A percentile compares a stretch with the other conserved stretches of the same genome.
These are phyloP conservation scores for Fusarium torreyae DNA, from an alignment of 2,329 filamentous ascomycete species.

Conservation along the genomic window DNA sequence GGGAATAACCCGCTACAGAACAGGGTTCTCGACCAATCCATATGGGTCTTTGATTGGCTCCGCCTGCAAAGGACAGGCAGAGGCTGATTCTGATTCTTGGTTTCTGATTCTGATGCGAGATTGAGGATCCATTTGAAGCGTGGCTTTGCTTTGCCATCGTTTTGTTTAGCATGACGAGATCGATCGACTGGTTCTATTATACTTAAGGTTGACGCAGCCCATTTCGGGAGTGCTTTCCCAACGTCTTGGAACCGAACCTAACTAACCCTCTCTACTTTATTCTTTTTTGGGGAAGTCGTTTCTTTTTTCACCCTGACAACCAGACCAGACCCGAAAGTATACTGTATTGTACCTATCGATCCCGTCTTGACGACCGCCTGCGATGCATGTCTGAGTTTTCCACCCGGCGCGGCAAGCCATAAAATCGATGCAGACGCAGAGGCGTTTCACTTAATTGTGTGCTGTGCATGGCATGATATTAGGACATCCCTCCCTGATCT, in stretches of 20 bases:
- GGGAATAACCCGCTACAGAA: conserved; percentile 17
- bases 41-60: conserved; percentile 34
- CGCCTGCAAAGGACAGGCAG: conserved; percentile 5
- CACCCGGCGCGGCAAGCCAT: conserved; percentile 13
- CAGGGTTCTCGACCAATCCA: conserved; percentile 19
- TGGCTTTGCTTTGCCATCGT: conserved; percentile 13
- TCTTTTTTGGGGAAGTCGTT: not conserved
- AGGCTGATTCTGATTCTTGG: conserved; percentile 27
- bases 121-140: conserved; percentile 10
- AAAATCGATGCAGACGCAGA: conserved; percentile 35
- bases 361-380: not conserved
- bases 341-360: not conserved
- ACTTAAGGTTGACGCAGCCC: conserved; percentile 31
- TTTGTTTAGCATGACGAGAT: conserved; percentile 19
- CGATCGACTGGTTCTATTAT: conserved; percentile 14
- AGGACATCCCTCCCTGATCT: conserved; percentile 29
- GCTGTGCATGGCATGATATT: conserved; percentile 14
- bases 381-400: conserved; percentile 34
- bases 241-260: conserved; percentile 10
- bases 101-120: conserved; percentile 1
- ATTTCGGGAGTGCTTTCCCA: conserved; percentile 6
- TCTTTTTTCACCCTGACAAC: conserved; percentile 3
- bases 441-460: conserved; percentile 33
- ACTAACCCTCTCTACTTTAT: no score
- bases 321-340: not conserved